phyloP scores from a whole-genome alignment of 148 eudicot species.

The Rhododendron molle region DNA sequence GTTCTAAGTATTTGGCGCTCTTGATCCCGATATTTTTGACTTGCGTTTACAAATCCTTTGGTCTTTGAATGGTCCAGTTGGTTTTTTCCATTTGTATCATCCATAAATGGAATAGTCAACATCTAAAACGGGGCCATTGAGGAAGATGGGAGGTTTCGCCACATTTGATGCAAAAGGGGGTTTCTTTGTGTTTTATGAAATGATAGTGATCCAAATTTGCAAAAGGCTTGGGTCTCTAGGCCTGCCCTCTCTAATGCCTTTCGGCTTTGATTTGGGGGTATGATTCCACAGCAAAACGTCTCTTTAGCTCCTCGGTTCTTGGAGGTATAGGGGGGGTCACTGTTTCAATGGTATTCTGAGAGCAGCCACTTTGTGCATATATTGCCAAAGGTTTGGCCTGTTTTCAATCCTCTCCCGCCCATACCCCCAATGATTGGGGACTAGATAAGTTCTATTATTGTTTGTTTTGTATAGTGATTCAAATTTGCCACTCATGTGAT shows the following conservation, averaged over 20 bases:
- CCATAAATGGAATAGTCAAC: neutral
- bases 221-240: too few relatives aligned
- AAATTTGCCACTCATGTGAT: neutral
- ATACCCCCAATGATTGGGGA: neutral
- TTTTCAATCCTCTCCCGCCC: too few relatives aligned
- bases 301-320: too few relatives aligned
- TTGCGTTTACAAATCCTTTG: neutral
- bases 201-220: neutral
- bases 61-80: neutral
- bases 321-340: too few relatives aligned
- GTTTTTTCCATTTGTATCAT: neutral
- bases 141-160: neutral
- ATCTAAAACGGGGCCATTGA: neutral
- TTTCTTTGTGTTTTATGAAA: neutral
- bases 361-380: too few relatives aligned
- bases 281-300: too few relatives aligned
- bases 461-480: neutral
- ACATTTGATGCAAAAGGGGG: neutral
- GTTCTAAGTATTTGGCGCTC: neutral
- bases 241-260: too few relatives aligned
- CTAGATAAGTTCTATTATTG: neutral
- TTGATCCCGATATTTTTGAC: neutral
- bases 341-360: too few relatives aligned
- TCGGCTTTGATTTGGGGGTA: too few relatives aligned
- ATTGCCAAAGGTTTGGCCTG: too few relatives aligned